A percentile compares a stretch with the other conserved stretches of the same genome.
phyloP scores from a whole-genome alignment of 2,329 filamentous ascomycete genomes.

The Bretziella fagacearum region DNA sequence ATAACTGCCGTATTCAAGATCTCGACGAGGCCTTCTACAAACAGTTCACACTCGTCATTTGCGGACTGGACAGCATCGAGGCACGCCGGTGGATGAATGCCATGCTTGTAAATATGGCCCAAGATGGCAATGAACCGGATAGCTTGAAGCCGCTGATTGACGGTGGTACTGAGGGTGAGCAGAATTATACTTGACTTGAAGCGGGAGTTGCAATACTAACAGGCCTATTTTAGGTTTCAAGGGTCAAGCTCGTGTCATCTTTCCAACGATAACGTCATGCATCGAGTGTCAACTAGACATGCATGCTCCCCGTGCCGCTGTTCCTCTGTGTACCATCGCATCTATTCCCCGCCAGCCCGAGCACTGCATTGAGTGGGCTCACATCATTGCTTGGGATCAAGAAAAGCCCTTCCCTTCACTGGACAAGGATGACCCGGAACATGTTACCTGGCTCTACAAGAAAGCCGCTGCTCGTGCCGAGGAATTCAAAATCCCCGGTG shows the following conservation, averaged over 20 bases:
- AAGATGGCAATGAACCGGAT: conserved; percentile 57
- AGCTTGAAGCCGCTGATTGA: conserved; percentile 87
- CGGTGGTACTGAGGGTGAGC: conserved; percentile 72
- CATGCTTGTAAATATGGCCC: conserved; percentile 78
- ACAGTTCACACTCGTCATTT: conserved; percentile 88
- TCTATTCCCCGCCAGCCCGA: conserved; percentile 93
- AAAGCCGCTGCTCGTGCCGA: conserved; percentile 65
- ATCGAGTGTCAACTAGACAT: conserved; percentile 98
- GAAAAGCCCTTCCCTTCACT: conserved; percentile 68
- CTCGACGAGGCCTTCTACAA: conserved; percentile 94
- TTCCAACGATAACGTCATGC: conserved; percentile 85
- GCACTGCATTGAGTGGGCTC: conserved; percentile 97
- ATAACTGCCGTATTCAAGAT: conserved; percentile 91
- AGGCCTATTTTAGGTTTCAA: conserved; percentile 60
- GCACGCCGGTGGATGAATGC: conserved; percentile 98
- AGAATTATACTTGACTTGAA: neutral
- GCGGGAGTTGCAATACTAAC: neutral
- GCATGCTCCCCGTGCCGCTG: conserved; percentile 92
- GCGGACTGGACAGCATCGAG: conserved; percentile 91
- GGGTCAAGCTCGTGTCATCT: conserved; percentile 80
- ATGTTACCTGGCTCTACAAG: conserved; percentile 91
- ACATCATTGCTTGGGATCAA: conserved; percentile 92
- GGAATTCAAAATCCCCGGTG: conserved; percentile 79
- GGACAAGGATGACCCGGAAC: conserved; percentile 90
- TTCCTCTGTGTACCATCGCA: conserved; percentile 89